phyloP scores from a whole-genome alignment of 495 filamentous ascomycete genomes.

The Pyrenula aspistea region DNA sequence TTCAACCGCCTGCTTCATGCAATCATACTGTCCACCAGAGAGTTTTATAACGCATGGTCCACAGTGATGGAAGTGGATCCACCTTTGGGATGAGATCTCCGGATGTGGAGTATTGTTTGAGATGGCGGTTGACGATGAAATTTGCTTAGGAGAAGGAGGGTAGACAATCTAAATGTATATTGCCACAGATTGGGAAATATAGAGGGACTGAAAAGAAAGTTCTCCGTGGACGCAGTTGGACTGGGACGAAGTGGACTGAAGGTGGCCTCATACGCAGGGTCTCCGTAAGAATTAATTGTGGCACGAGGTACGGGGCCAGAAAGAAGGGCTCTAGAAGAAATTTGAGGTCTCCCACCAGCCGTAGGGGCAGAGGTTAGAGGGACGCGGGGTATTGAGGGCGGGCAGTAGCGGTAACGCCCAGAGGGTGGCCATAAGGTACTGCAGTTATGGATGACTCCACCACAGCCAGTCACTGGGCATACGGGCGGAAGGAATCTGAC shows the following conservation, averaged over 20 bases:
- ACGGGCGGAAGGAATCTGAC: neutral
- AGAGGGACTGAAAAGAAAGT: neutral
- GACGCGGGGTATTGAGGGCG: neutral
- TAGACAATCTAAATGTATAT: neutral
- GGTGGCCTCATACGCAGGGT: too few relatives aligned
- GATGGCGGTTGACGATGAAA: neutral
- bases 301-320: neutral
- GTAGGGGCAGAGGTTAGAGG: neutral
- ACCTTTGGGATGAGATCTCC: neutral
- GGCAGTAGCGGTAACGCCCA: neutral
- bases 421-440: neutral
- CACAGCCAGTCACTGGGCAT: neutral
- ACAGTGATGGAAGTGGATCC: neutral
- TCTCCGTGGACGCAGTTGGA: neutral
- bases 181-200: neutral
- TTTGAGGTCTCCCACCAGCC: neutral
- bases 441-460: neutral
- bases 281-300: too few relatives aligned
- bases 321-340: neutral
- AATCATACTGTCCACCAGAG: neutral
- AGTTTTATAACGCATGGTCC: neutral
- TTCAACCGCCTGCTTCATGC: neutral
- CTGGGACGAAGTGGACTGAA: neutral
- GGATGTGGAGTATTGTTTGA: neutral
- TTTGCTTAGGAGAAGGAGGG: neutral